Evolutionary conservation across 495 filamentous ascomycete genomes (phyloP), one percentile per base, ranked within the genome.

Genomic region (Aspergillus haitiensis): DNA sequence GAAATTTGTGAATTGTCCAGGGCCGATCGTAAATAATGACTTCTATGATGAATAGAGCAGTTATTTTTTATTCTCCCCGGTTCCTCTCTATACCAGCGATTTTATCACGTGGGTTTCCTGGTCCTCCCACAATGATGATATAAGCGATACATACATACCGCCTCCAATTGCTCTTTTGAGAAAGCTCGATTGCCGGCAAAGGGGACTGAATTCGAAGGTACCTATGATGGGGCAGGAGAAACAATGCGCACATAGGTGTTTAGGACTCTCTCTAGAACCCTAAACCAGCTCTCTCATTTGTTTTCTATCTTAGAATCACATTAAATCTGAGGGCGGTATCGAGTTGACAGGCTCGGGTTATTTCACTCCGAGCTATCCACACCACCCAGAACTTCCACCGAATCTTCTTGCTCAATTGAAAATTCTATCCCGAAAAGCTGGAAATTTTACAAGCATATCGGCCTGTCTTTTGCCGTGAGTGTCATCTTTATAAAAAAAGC

Each of bases 111-210:
- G 21, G 21, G 21, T 1, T 3, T 27, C 21, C 21, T 27, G 35
- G 18, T 49, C 31, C 53, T 56, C 21, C 9, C 15, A 12, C 32
- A 27, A 56, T 56, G 54, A 56, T 45, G 54, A 27, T 27, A 27
- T 56, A 48, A 48, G 5, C 13, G 1, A 13, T 12, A 12, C 5
- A 27, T 45, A 48, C 48, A 35, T 11, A 18, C 44, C 32, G 42
- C n/a, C 2, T 35, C 34, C 15, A 6, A n/a, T 12, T 27, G 11
- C 32, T 39, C 4, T 6, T 35, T 35, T 16, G 10, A 40, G 47
- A 49, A 46, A 34, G 15, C 46, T 59, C 48, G 53, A 52, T 59
- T 52, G 31, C 56, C 56, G 56, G 52, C 36, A 18, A 2, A 18
- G 2, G 12, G 5, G 27, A 32, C 13, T 12, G 1, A 52, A 27